These are phyloP conservation scores for Trypanosomatidae sp. DNA, from an alignment of 208 protist genomes.

Conservation along the genomic window DNA sequence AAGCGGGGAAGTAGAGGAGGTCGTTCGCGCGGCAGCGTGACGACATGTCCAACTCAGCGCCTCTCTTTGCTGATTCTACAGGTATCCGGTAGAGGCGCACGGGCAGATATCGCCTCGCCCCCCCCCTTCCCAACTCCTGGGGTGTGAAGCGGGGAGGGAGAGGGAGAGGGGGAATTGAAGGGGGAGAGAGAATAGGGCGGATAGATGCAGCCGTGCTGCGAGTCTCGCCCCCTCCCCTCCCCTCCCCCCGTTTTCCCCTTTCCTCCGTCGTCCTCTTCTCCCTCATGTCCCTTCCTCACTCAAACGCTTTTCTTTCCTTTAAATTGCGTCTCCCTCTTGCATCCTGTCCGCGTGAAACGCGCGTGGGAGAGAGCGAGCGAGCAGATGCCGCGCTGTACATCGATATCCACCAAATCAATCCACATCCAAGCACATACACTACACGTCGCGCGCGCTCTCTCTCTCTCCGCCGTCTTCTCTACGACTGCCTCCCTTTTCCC, in stretches of 20 bases:
- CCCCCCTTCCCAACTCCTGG: not conserved
- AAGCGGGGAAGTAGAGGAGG: not conserved
- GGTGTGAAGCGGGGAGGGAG: not conserved
- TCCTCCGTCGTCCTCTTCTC: not conserved
- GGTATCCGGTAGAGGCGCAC: not conserved
- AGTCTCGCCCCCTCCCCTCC: not conserved
- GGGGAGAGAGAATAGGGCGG: not conserved
- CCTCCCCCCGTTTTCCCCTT: not conserved
- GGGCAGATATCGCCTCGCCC: too few relatives aligned
- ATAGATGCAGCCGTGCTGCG: not conserved
- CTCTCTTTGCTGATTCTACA: not conserved
- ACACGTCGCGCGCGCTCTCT: not conserved
- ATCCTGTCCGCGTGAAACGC: not conserved
- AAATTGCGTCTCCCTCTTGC: not conserved
- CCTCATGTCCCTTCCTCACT: not conserved
- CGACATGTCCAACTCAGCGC: not conserved
- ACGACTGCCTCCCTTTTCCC: not conserved
- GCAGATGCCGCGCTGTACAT: not conserved
- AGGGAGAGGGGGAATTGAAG: not conserved
- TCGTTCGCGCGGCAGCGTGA: not conserved
- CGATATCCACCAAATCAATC: not conserved
- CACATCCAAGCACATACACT: not conserved
- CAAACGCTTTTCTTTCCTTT: not conserved
- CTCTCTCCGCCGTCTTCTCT: not conserved
- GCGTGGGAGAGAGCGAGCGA: not conserved